phyloP scores from a whole-genome alignment of 1,139 yeast species.

The Candida neerlandica region DNA sequence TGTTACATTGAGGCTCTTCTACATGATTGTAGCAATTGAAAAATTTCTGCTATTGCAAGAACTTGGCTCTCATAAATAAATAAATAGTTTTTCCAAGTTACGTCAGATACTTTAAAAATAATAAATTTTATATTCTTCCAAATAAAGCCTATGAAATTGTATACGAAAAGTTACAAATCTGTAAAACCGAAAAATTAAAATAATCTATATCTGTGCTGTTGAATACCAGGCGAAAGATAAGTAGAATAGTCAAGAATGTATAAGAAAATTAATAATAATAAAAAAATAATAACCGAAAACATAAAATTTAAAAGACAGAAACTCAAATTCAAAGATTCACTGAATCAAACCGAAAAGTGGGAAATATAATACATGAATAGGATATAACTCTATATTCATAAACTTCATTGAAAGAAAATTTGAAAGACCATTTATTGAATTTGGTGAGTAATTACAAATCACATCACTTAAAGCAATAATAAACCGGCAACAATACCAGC shows the following conservation, averaged over 20 bases:
- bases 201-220: not conserved
- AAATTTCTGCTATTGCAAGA: no score
- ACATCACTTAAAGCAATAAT: not conserved
- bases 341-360: not conserved
- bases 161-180: not conserved
- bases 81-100: no score
- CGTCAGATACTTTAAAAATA: not conserved
- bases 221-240: not conserved
- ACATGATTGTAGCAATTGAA: no score
- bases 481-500: constrained; percentile 3
- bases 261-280: not conserved
- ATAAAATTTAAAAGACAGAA: not conserved
- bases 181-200: not conserved
- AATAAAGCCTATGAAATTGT: not conserved
- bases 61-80: no score
- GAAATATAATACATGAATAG: not conserved
- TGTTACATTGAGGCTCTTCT: no score
- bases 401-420: not conserved
- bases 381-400: not conserved
- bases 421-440: not conserved
- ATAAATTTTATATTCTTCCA: not conserved
- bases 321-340: not conserved
- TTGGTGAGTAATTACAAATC: not conserved
- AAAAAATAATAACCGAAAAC: not conserved
- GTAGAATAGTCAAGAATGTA: not conserved